phyloP scores from a whole-genome alignment of 495 filamentous ascomycete species.

The Trichoderma gamsii region DNA sequence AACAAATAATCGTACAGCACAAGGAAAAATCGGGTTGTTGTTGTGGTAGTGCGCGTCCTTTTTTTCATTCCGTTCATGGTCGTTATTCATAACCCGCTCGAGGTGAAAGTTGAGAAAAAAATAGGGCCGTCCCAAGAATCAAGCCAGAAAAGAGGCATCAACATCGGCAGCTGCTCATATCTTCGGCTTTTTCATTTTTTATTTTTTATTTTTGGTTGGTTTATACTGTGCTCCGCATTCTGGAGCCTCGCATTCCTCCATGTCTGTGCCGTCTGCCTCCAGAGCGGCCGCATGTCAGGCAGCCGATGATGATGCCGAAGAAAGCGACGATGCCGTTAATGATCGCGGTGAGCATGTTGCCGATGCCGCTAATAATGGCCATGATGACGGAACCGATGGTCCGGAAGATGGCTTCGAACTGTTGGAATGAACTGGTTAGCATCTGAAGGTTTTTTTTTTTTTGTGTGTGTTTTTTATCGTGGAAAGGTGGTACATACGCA shows the following conservation, averaged over 20 bases:
- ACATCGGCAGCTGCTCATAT: background rate
- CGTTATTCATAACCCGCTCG: background rate
- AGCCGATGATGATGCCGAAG: slow-evolving; percentile 79
- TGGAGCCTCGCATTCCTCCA: background rate
- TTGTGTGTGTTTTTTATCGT: background rate
- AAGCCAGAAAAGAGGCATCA: background rate
- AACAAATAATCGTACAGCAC: background rate
- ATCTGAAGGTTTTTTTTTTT: too few species aligned
- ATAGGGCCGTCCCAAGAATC: background rate
- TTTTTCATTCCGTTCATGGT: background rate
- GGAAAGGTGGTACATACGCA: slow-evolving; percentile 50
- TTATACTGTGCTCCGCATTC: background rate
- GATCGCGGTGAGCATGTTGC: slow-evolving; percentile 66
- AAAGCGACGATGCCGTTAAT: slow-evolving; percentile 72
- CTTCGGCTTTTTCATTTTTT: background rate
- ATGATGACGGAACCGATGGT: slow-evolving; percentile 80
- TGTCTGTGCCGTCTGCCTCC: slow-evolving; percentile 25
- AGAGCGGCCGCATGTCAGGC: slow-evolving; percentile 69
- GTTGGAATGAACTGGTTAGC: slow-evolving; percentile 16
- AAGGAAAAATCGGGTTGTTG: background rate
- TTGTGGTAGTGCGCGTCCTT: background rate
- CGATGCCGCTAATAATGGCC: slow-evolving; percentile 77
- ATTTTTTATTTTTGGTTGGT: too few species aligned
- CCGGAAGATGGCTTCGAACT: slow-evolving; percentile 75
- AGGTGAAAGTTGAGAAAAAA: background rate